Percentiles rank a stretch among this genome's conserved stretches.
phyloP scores from a whole-genome alignment of 2,329 filamentous ascomycete species.

The Sporothrix protearum region DNA sequence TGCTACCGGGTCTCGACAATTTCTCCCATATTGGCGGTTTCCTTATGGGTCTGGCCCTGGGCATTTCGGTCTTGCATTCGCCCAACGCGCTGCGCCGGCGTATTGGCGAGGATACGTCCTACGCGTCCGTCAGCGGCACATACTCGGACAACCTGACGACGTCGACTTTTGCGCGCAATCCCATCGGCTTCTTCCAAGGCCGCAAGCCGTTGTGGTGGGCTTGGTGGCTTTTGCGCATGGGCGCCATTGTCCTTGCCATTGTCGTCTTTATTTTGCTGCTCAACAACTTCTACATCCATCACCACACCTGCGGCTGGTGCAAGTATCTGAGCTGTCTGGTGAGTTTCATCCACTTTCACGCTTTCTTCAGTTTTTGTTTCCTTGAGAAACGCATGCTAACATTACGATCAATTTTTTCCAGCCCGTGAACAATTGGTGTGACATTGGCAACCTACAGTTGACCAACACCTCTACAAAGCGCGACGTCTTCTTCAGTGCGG shows the following conservation, averaged over 20 bases:
- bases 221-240: slow-evolving; percentile 88
- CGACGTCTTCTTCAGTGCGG: slow-evolving; percentile 23
- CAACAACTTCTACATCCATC: slow-evolving; percentile 84
- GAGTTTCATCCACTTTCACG: slow-evolving; percentile 44
- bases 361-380: background rate
- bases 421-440: slow-evolving; percentile 67
- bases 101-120: slow-evolving; percentile 68
- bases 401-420: slow-evolving; percentile 36
- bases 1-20: slow-evolving; percentile 91
- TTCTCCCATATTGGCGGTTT: slow-evolving; percentile 97
- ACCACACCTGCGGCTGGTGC: slow-evolving; percentile 81
- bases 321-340: slow-evolving; percentile 92
- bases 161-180: slow-evolving; percentile 57
- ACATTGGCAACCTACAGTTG: slow-evolving; percentile 42
- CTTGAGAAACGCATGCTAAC: background rate
- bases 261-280: slow-evolving; percentile 82
- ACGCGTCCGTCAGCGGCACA: slow-evolving; percentile 61
- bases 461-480: slow-evolving; percentile 30
- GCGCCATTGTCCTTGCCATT: slow-evolving; percentile 72
- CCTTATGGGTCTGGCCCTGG: slow-evolving; percentile 82
- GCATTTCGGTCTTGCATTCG: slow-evolving; percentile 82
- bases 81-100: slow-evolving; percentile 73
- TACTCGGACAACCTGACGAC: slow-evolving; percentile 44
- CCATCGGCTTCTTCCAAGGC: slow-evolving; percentile 81
- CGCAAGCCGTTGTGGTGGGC: slow-evolving; percentile 94